Evolutionary conservation across 2,329 filamentous ascomycete genomes (phyloP).

Genomic region (Phialocephala sp.): DNA sequence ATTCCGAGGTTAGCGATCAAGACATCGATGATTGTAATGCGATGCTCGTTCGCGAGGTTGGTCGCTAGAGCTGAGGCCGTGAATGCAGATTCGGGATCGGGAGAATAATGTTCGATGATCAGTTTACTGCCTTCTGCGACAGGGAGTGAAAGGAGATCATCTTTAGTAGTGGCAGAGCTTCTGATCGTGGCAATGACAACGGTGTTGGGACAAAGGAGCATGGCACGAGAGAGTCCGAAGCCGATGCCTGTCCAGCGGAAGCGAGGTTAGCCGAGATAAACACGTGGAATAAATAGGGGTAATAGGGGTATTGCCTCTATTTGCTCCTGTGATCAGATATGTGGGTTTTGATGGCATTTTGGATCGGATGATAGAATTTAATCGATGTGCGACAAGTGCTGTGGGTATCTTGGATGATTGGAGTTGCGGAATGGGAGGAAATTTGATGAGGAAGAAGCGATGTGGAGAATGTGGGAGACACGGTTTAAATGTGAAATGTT

Average conservation of each 20-base stretch:
- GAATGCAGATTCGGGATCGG: constrained; percentile 41
- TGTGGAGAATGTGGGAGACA: constrained; percentile 13
- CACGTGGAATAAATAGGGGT: constrained; percentile 28
- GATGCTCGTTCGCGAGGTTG: constrained; percentile 15
- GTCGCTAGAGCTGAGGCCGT: constrained; percentile 28
- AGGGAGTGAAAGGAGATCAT: constrained; percentile 38
- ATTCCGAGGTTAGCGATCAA: constrained; percentile 59
- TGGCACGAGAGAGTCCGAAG: constrained; percentile 41
- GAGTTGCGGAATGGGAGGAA: background rate
- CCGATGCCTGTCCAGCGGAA: constrained; percentile 39
- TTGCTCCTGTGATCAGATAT: constrained; percentile 41
- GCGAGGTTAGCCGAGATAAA: constrained; percentile 17
- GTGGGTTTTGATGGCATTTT: constrained; percentile 27
- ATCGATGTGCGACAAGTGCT: background rate
- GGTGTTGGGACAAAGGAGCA: constrained; percentile 46
- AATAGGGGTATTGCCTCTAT: constrained; percentile 33
- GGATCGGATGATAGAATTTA: background rate
- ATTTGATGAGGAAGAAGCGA: constrained; percentile 17
- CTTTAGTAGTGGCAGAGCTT: constrained; percentile 31
- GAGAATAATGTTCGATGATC: constrained; percentile 42
- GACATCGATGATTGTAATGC: constrained; percentile 52
- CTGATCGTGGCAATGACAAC: constrained; percentile 50
- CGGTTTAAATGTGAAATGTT: constrained; percentile 9
- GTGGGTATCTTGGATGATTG: background rate
- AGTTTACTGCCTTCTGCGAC: constrained; percentile 41